These are phyloP conservation scores for Claviceps pazoutovae DNA, from an alignment of 2,329 filamentous ascomycete species.

Conservation along the genomic window DNA sequence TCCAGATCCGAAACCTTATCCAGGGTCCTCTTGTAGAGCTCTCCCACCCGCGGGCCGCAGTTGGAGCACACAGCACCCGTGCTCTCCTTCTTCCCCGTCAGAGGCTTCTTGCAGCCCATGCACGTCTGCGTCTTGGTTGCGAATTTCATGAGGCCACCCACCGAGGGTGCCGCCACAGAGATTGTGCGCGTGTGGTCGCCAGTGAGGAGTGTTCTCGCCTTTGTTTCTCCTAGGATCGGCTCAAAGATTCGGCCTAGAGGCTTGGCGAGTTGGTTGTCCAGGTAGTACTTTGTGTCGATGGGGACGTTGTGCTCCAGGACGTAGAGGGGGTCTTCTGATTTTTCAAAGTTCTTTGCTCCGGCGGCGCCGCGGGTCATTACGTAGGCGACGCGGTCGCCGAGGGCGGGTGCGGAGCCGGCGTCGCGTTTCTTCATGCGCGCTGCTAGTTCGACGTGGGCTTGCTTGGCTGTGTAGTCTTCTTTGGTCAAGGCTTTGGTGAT, in stretches of 20 bases:
- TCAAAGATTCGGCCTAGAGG: conserved; percentile 93
- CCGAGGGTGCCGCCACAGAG: conserved; percentile 75
- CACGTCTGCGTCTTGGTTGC: conserved; percentile 95
- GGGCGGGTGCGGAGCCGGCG: conserved; percentile 76
- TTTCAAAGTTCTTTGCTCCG: conserved; percentile 90
- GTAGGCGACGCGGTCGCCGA: conserved; percentile 94
- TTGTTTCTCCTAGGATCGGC: conserved; percentile 88
- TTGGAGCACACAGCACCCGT: conserved; percentile 78
- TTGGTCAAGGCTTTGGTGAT: conserved; percentile 97
- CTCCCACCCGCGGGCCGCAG: conserved; percentile 72
- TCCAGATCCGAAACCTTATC: conserved; percentile 84
- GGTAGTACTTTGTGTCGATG: conserved; percentile 96
- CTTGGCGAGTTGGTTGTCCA: conserved; percentile 96
- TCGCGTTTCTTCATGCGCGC: conserved; percentile 63
- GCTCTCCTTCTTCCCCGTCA: conserved; percentile 64
- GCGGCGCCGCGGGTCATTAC: conserved; percentile 89
- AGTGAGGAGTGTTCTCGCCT: conserved; percentile 70
- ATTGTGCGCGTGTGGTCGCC: conserved; percentile 94
- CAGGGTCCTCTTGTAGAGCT: conserved; percentile 86
- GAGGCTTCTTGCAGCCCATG: conserved; percentile 97
- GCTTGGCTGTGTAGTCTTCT: conserved; percentile 69
- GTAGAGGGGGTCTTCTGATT: conserved; percentile 92
- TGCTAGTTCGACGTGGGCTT: conserved; percentile 1
- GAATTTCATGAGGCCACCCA: conserved; percentile 96
- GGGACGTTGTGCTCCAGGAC: conserved; percentile 96